phyloP scores from a whole-genome alignment of 495 filamentous ascomycete genomes.

The Niebla homalea region DNA sequence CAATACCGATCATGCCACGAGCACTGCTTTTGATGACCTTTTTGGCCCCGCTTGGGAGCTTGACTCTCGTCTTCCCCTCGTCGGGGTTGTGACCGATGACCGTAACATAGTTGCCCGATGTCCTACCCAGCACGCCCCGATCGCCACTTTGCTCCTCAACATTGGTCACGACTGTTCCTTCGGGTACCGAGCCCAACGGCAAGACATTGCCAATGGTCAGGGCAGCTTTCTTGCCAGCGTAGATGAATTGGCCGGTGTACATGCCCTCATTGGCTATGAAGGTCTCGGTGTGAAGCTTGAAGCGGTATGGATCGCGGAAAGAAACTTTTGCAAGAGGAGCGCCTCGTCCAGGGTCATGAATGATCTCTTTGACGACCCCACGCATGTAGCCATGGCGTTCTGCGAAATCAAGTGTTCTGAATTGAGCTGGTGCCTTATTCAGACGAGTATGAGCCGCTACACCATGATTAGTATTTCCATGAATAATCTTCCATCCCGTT shows the following conservation, averaged over 20 bases:
- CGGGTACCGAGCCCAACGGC: slow-evolving; percentile 80
- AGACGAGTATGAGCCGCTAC: slow-evolving; percentile 75
- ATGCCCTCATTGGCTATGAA: slow-evolving; percentile 99
- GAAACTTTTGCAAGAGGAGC: slow-evolving; percentile 91
- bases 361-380: slow-evolving; percentile 94
- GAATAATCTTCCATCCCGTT: slow-evolving; percentile 10
- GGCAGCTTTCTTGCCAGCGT: slow-evolving; percentile 94
- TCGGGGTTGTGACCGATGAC: slow-evolving; percentile 98
- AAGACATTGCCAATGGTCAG: slow-evolving; percentile 96
- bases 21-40: slow-evolving; percentile 87
- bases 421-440: slow-evolving; percentile 83
- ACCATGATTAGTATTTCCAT: slow-evolving; percentile 27
- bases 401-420: slow-evolving; percentile 86
- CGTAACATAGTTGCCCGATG: slow-evolving; percentile 98
- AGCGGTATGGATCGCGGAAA: slow-evolving; percentile 90
- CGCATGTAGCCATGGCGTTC: slow-evolving; percentile 95
- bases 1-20: slow-evolving; percentile 98
- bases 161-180: slow-evolving; percentile 97
- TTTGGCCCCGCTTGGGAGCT: slow-evolving; percentile 97
- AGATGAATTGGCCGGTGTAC: slow-evolving; percentile 99
- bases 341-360: slow-evolving; percentile 97
- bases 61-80: slow-evolving; percentile 98
- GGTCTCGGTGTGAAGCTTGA: slow-evolving; percentile 81
- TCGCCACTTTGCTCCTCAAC: slow-evolving; percentile 98
- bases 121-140: slow-evolving; percentile 87